Conservation (phyloP, 306 rosid genomes). For the Hylodesmum podocarpum region DNA sequence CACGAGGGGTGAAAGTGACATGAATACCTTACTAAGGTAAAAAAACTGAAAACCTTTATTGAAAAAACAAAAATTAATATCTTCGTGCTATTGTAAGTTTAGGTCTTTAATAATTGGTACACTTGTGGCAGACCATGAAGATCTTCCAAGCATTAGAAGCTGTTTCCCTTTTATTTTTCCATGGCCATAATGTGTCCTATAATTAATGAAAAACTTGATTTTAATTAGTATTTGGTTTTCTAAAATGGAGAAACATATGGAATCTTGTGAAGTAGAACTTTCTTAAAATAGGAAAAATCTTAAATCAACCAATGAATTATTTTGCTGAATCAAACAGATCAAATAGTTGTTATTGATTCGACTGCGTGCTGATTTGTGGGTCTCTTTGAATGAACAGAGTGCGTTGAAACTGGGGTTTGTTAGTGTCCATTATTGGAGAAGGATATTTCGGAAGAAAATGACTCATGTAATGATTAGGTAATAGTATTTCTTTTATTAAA, state of each 20-base stretch:
- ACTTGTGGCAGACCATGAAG: slow-evolving; percentile 14
- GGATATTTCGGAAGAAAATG: too few relatives aligned
- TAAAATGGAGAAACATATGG: slow-evolving; percentile 28
- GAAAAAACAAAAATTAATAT: not conserved
- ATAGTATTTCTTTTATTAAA: not conserved
- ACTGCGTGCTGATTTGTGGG: not conserved
- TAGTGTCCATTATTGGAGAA: not conserved
- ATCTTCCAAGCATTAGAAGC: not conserved
- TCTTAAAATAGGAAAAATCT: slow-evolving; percentile 8
- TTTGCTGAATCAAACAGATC: not conserved
- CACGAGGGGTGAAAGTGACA: too few relatives aligned
- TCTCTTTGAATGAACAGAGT: not conserved
- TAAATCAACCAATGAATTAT: slow-evolving; percentile 3
- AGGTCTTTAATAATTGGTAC: not conserved
- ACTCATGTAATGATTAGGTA: not conserved
- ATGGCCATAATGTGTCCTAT: not conserved
- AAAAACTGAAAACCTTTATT: too few relatives aligned
- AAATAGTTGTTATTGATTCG: not conserved
- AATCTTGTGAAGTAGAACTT: not conserved
- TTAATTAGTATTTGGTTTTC: not conserved
- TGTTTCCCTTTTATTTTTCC: not conserved
- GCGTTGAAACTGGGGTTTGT: not conserved
- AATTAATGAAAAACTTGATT: not conserved
- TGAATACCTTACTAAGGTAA: not conserved
- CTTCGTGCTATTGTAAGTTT: not conserved